Percentiles rank a stretch among this genome's conserved stretches.
phyloP scores from a whole-genome alignment of 345 rosid genomes.

The Pelargonium nanum region DNA sequence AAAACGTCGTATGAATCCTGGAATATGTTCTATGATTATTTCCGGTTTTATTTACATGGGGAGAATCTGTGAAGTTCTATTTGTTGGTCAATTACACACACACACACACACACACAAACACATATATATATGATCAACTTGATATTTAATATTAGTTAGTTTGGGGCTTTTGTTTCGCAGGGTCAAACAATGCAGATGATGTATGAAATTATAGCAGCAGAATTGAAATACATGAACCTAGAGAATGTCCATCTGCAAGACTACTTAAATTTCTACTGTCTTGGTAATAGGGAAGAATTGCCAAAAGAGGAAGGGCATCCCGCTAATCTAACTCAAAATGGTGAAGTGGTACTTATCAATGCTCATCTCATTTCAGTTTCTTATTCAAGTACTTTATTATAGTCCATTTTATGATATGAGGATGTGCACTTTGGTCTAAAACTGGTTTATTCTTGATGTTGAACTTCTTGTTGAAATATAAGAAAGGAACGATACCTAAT shows the following conservation, averaged over 20 bases:
- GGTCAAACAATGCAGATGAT: conserved; percentile 82
- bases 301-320: conserved; percentile 17
- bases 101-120: too few relatives aligned
- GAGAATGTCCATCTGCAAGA: conserved; percentile 51
- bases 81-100: too few relatives aligned
- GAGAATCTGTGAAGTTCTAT: too few relatives aligned
- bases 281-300: conserved; percentile 57
- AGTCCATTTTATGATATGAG: neutral
- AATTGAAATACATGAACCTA: conserved; percentile 39
- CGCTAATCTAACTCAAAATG: conserved; percentile 5
- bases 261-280: conserved; percentile 79
- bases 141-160: too few relatives aligned
- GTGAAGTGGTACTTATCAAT: conserved; percentile 30
- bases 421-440: too few relatives aligned
- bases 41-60: too few relatives aligned
- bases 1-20: too few relatives aligned
- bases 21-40: too few relatives aligned
- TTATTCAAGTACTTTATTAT: neutral
- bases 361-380: neutral
- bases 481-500: too few relatives aligned
- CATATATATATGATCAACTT: too few relatives aligned
- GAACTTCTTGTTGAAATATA: too few relatives aligned
- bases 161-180: conserved; percentile 23
- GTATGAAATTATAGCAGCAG: conserved; percentile 59
- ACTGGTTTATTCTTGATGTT: too few relatives aligned